phyloP scores from a whole-genome alignment of 148 eudicot genomes.

The Rhododendron ferrugineum region DNA sequence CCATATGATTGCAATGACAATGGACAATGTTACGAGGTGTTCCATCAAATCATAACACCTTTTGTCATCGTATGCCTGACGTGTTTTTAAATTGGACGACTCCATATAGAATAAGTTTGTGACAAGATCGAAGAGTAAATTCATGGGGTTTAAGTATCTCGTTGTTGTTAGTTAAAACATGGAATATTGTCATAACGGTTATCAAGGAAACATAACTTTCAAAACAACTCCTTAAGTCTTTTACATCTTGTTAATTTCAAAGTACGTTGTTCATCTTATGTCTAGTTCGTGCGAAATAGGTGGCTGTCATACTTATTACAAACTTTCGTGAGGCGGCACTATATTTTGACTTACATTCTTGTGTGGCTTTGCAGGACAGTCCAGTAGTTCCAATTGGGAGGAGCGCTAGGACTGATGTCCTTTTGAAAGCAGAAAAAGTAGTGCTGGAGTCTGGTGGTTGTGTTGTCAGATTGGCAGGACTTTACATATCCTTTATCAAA shows the following conservation, averaged over 20 bases:
- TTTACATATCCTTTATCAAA: slow-evolving; percentile 74
- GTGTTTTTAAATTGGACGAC: neutral
- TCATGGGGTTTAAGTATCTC: neutral
- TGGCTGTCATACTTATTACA: neutral
- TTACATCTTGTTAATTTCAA: neutral
- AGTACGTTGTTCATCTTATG: neutral
- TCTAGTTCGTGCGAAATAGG: neutral
- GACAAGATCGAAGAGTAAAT: neutral
- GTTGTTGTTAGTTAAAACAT: neutral
- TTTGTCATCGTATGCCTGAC: neutral
- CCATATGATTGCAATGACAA: slow-evolving; percentile 76
- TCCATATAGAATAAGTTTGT: neutral
- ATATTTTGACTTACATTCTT: slow-evolving; percentile 8
- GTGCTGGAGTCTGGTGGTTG: slow-evolving; percentile 68
- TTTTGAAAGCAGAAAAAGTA: slow-evolving; percentile 64
- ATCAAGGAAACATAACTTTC: neutral
- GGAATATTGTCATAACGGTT: neutral
- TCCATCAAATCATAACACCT: slow-evolving; percentile 10
- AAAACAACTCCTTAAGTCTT: neutral
- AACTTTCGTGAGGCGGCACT: neutral
- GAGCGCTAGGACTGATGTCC: slow-evolving; percentile 76
- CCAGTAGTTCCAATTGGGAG: slow-evolving; percentile 74
- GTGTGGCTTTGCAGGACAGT: slow-evolving; percentile 40
- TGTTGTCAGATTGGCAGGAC: slow-evolving; percentile 84
- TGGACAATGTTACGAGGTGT: slow-evolving; percentile 83